phyloP scores from a whole-genome alignment of 2,329 filamentous ascomycete genomes.

The Passalora sequoiae region DNA sequence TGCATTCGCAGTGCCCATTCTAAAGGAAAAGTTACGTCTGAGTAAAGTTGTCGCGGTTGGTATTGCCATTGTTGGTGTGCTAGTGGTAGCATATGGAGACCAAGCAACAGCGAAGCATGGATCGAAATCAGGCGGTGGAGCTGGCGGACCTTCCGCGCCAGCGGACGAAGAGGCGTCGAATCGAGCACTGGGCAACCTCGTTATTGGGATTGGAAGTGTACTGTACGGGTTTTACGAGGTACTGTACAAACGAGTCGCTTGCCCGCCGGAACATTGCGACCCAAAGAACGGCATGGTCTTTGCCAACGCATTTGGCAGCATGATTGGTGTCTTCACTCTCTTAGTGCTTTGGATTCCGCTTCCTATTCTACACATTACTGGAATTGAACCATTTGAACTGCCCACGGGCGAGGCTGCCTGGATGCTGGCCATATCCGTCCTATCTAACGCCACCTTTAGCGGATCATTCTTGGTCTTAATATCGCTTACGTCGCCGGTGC shows the following conservation, averaged over 20 bases:
- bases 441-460: slow-evolving; percentile 87
- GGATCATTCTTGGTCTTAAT: slow-evolving; percentile 92
- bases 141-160: slow-evolving; percentile 43
- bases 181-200: slow-evolving; percentile 75
- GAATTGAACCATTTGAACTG: slow-evolving; percentile 76
- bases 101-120: slow-evolving; percentile 48
- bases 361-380: slow-evolving; percentile 72
- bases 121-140: slow-evolving; percentile 51
- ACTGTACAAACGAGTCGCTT: slow-evolving; percentile 87
- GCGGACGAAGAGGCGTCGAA: slow-evolving; percentile 55
- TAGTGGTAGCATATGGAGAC: slow-evolving; percentile 94
- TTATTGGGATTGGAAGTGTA: slow-evolving; percentile 86
- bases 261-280: slow-evolving; percentile 81
- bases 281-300: slow-evolving; percentile 92
- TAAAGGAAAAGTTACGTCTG: slow-evolving; percentile 75
- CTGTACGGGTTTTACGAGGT: slow-evolving; percentile 97
- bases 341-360: slow-evolving; percentile 86
- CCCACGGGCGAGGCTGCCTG: slow-evolving; percentile 72
- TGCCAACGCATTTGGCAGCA: slow-evolving; percentile 82
- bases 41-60: slow-evolving; percentile 84
- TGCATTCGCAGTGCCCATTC: slow-evolving; percentile 84
- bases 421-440: slow-evolving; percentile 72
- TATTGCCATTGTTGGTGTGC: slow-evolving; percentile 80
- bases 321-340: slow-evolving; percentile 83
- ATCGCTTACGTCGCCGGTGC: slow-evolving; percentile 82